Base-by-base conservation (phyloP, 2,329 filamentous ascomycete genomes). In the Exophiala mesophila region DNA sequence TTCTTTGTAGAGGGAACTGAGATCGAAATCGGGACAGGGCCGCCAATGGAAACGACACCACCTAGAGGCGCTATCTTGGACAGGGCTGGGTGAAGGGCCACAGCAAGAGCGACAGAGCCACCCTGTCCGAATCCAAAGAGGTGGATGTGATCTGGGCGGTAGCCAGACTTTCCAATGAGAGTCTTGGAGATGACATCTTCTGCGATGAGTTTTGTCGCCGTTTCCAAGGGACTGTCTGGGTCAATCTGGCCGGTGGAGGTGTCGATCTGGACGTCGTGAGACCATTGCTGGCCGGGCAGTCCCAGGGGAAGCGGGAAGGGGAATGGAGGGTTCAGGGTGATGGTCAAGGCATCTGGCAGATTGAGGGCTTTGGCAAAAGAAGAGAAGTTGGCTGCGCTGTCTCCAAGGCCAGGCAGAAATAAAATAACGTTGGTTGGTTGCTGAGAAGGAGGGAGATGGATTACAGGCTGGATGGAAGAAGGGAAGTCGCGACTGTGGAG, bases 391-490 rank as follows among this genome's bases (percentile, higher is more conserved):
- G 61, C 57, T 46, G 86, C 76, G 23, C 76, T 79, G 66, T 94
- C 88, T 49, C 88, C 88, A 9, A 94, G 76, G 51, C 88, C 88
- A 63, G 94, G 88, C 44, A 94, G 78, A 38, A 94, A 76, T 58
- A 94, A 67, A 49, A 94, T 78, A 54, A 94, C 73, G 21, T 52
- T 52, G 40, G 46, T 49, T n/a, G 47, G 39, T 53, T 73, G 66
- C 33, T 75, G 60, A 37, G 69, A 37, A 53, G 63, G 49, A 54
- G 63, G 53, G 38, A 62, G 48, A 56, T 63, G 63, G 58, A 71
- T 59, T 28, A 63, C 62, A 32, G 68, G 52, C 20, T 60, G 63
- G 36, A 69, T 56, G 28, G 56, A 44, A 10, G 65, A 44, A 9
- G 73, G 68, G 50, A 77, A 74, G 57, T 76, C 70, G 40, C 66